These are phyloP conservation scores for Dactylellina sp. DNA, from an alignment of 2,329 filamentous ascomycete genomes.

Conservation along the genomic window DNA sequence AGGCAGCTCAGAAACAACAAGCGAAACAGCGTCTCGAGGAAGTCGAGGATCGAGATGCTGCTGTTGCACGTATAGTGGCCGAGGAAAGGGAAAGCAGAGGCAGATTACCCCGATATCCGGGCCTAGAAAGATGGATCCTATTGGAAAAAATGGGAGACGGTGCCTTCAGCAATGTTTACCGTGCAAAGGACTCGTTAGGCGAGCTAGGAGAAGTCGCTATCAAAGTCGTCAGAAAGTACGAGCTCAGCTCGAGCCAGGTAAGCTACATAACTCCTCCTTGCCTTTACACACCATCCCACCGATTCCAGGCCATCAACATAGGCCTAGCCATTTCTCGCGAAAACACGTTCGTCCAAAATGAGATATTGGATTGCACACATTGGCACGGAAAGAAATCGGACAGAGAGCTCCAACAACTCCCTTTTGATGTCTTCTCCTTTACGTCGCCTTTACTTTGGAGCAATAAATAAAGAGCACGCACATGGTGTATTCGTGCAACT, in stretches of 20 bases:
- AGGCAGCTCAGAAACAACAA: conserved; percentile 60
- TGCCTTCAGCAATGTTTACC: conserved; percentile 98
- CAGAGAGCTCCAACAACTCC: conserved; percentile 57
- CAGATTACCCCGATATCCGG: conserved; percentile 87
- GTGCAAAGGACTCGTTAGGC: conserved; percentile 80
- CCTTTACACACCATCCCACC: not conserved
- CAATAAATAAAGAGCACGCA: not conserved
- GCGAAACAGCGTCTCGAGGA: conserved; percentile 67
- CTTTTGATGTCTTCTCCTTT: conserved; percentile 44
- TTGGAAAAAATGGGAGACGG: conserved; percentile 98
- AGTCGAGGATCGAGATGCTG: conserved; percentile 69
- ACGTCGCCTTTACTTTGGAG: conserved; percentile 19
- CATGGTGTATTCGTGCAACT: conserved; percentile 25
- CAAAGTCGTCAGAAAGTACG: conserved; percentile 98
- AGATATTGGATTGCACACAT: conserved; percentile 23
- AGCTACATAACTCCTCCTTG: conserved; percentile 66
- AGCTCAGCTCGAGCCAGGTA: conserved; percentile 99
- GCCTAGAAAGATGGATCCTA: conserved; percentile 85
- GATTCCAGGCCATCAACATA: conserved; percentile 7
- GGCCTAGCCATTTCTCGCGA: conserved; percentile 16
- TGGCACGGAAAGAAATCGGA: conserved; percentile 39
- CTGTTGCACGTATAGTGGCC: conserved; percentile 85
- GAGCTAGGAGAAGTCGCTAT: conserved; percentile 86
- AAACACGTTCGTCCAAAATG: conserved; percentile 28
- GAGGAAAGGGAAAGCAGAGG: conserved; percentile 88